Base-by-base conservation (phyloP, 108 stramenopile genomes). In the Aurantiochytrium sp. region DNA sequence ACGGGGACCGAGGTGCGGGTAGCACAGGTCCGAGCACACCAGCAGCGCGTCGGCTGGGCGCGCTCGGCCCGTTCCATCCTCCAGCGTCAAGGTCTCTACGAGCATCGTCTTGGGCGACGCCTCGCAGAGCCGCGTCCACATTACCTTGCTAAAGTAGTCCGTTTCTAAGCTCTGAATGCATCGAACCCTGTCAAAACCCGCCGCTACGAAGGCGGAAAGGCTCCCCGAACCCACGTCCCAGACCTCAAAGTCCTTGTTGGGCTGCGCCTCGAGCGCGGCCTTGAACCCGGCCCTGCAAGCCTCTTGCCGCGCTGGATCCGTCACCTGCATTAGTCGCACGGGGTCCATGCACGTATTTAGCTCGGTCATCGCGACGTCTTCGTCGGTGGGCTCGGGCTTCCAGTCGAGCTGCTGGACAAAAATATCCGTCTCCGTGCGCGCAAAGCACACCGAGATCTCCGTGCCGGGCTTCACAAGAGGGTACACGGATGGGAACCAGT, bases 401-500 rank as follows among this genome's bases (percentile, higher is more conserved):
- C 59, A 65, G 8, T 65, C 59, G 6, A 65, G 4, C 24, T 65
- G 59, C 34, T 65, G 32, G 15, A 65, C 59, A 65, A 65, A 65
- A 27, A 65, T 65, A 6, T 65, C 59, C 27, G 59, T 65, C 32
- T 65, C 32, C 24, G 59, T 65, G 1, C 59, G 59, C 15, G 15
- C 59, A 65, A 65, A 65, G 59, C 59, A 8, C 8, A 65, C 59
- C 34, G 8, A 8, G 34, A 65, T 34, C 8, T 8, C 8, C 8
- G 59, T 15, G 8, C 34, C 34, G 19, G 59, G 22, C 24, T 65
- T 19, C 34, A 65, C 59, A 65, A 92, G 24, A n/a, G 92, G 92
- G 30, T 48, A 86, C 5, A 91, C 90, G 4, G 39, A 52, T 42
- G 89, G 92, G 2, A 88, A 55, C 92, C 92, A 92, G 32, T 92